Evolutionary conservation across 768 basidiomycete species (phyloP), one percentile per base, ranked within the genome.

Genomic region (Rhodotorula kratochvilovae): DNA sequence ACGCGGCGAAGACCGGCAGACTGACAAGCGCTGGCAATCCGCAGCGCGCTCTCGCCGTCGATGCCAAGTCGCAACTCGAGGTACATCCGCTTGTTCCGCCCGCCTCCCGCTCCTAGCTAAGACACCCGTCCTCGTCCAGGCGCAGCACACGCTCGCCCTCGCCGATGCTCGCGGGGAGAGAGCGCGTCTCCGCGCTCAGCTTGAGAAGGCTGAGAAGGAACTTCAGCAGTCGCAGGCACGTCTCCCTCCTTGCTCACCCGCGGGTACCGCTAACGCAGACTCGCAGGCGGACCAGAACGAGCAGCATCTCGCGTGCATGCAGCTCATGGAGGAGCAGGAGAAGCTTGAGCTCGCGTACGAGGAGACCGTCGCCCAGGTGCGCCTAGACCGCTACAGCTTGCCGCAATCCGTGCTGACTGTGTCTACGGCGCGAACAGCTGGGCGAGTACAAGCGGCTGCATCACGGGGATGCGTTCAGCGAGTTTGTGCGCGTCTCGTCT

Each of bases 291-390:
- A 42, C 21, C 43, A 57, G 33, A 21, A 31, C 19, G 56, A 58
- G 39, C 64, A 65, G 35, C 46, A 66, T 13, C n/a, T 42, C 11
- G 65, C 65, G 5, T 66, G 65, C 19, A n/a, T 36, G 35, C 46
- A 51, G 39, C 57, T 66, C 2, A 39, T 66, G 12, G 48, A 50
- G 36, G 65, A 66, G 48, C 65, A 66, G 56, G 46, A 66, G 27
- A 57, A 50, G 35, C 65, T 66, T 19, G 65, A 66, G 29, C 13
- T 16, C 5, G 65, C 65, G 8, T 66, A 66, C 57, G 57, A 66
- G 0, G 56, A 50, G 12, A 46, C 57, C 11, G 15, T 66, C 2
- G 36, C 19, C 0, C 23, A 59, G 65, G 65, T 66, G 12, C 54
- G 64, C 13, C 0, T 33, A 7, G 17, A 8, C 27, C 35, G 10